A percentile compares a stretch with the other conserved stretches of the same genome.
Conservation (phyloP, 139 green algal genomes). For the Volvox reticuliferus region DNA sequence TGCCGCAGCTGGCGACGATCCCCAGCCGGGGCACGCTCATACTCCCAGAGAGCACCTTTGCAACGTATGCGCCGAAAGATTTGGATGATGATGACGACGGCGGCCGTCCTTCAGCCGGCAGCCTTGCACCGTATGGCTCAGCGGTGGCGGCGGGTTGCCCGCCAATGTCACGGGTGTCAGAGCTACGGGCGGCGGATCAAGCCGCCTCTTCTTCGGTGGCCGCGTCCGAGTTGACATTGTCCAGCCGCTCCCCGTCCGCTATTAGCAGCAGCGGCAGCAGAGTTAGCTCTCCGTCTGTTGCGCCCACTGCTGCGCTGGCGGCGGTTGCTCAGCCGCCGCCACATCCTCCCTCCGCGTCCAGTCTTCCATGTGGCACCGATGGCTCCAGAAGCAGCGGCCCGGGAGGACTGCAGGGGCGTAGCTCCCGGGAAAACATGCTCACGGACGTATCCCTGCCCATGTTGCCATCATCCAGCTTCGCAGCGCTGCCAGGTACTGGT, state of each 20-base stretch:
- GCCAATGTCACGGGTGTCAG: too few relatives aligned
- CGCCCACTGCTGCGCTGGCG: too few relatives aligned
- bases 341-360: too few relatives aligned
- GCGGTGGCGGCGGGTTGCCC: neutral
- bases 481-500: too few relatives aligned
- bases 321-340: too few relatives aligned
- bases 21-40: slow-evolving; percentile 7
- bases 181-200: too few relatives aligned
- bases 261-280: neutral
- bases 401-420: too few relatives aligned
- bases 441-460: too few relatives aligned
- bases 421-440: too few relatives aligned
- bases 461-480: too few relatives aligned
- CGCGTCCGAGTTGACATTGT: slow-evolving; percentile 27
- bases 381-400: too few relatives aligned
- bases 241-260: neutral
- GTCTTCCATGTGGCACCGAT: too few relatives aligned
- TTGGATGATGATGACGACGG: slow-evolving; percentile 39
- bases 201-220: neutral
- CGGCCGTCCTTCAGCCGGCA: neutral
- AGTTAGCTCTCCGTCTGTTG: neutral
- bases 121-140: slow-evolving; percentile 22
- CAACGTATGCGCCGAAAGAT: slow-evolving; percentile 22
- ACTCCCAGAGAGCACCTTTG: slow-evolving; percentile 45
- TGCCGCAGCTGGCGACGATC: neutral